Percentiles rank a stretch among this genome's conserved stretches.
phyloP scores from a whole-genome alignment of 352 stramenopile genomes.

The Globisporangium emineosum region DNA sequence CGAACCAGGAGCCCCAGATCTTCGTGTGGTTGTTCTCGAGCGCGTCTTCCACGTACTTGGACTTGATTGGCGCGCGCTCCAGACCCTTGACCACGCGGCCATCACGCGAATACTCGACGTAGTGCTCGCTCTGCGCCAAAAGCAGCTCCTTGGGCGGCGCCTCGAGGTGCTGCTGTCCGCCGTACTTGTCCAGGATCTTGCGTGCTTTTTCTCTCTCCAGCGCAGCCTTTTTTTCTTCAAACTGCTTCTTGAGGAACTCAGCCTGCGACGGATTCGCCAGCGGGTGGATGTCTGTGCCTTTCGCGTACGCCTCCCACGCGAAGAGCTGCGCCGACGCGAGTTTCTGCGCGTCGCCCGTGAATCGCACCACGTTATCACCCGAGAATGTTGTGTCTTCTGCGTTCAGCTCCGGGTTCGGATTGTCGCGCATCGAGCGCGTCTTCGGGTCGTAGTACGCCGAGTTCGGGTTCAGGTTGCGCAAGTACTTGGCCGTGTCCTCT shows the following conservation, averaged over 20 bases:
- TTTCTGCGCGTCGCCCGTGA: conserved; percentile 91
- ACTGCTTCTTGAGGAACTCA: conserved; percentile 95
- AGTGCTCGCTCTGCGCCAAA: conserved; percentile 88
- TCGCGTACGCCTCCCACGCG: conserved; percentile 92
- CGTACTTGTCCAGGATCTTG: conserved; percentile 96
- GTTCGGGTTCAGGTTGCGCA: conserved; percentile 98
- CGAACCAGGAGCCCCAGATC: conserved; percentile 99
- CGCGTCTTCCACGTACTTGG: conserved; percentile 98
- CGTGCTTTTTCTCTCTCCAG: conserved; percentile 64
- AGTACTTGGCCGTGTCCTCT: conserved; percentile 99
- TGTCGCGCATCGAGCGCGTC: conserved; percentile 97
- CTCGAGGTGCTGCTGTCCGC: conserved; percentile 90
- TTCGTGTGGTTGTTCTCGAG: conserved; percentile 95
- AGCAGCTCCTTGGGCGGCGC: conserved; percentile 76
- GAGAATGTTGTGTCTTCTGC: conserved; percentile 92
- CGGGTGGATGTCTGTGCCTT: conserved; percentile 92
- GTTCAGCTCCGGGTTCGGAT: conserved; percentile 95
- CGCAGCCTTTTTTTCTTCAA: conserved; percentile 69
- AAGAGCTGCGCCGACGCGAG: conserved; percentile 95
- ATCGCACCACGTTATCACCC: conserved; percentile 95
- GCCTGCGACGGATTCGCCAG: conserved; percentile 96
- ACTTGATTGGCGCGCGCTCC: conserved; percentile 80
- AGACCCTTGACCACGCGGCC: conserved; percentile 85
- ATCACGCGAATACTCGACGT: conserved; percentile 93
- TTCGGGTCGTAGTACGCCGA: conserved; percentile 99